phyloP scores from a whole-genome alignment of 208 protist genomes.

The Acanthamoeba royreba region DNA sequence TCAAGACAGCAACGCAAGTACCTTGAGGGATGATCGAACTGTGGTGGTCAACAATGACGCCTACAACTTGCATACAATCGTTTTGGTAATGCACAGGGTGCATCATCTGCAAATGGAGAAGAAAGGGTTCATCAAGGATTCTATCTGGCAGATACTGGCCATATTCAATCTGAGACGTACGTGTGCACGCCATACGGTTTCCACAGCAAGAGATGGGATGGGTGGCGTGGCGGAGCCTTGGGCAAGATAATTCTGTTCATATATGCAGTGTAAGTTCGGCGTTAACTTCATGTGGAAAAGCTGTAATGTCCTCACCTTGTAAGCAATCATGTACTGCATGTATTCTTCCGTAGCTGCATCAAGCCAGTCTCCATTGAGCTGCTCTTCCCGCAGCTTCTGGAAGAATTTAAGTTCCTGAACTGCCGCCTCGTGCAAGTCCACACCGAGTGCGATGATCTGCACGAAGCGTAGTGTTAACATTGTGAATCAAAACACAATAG shows the following conservation, averaged over 20 bases:
- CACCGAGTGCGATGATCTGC: neutral
- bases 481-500: neutral
- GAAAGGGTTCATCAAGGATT: too few relatives aligned
- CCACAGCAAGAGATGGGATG: neutral
- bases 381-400: neutral
- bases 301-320: neutral
- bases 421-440: neutral
- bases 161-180: neutral
- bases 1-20: too few relatives aligned
- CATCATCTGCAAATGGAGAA: neutral
- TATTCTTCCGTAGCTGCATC: neutral
- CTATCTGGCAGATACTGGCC: too few relatives aligned
- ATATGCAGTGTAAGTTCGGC: neutral
- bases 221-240: neutral
- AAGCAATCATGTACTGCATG: neutral
- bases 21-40: neutral
- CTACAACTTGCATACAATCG: neutral
- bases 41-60: neutral
- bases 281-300: neutral
- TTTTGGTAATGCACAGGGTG: neutral
- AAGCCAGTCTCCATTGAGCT: neutral
- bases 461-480: neutral
- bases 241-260: neutral
- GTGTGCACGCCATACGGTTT: neutral
- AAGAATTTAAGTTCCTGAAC: neutral